These are phyloP conservation scores for Phytophthora constricta DNA, from an alignment of 352 stramenopile genomes.

Conservation along the genomic window DNA sequence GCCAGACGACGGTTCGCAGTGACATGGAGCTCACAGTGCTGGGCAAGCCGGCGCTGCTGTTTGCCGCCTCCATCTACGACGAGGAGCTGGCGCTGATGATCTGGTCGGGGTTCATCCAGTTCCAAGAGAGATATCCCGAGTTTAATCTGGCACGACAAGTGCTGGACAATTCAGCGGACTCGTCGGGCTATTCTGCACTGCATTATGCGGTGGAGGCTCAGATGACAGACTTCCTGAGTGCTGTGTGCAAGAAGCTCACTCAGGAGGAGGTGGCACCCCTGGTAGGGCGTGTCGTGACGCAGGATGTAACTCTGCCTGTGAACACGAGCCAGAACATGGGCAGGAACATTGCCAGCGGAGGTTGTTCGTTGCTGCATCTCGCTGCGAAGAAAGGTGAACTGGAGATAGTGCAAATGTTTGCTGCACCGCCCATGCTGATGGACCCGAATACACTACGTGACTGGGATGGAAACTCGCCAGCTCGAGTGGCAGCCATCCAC, in stretches of 20 bases:
- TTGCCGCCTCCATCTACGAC: constrained; percentile 86
- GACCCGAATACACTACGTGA: constrained; percentile 37
- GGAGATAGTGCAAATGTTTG: constrained; percentile 53
- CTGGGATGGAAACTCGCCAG: constrained; percentile 68
- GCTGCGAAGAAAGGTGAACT: constrained; percentile 67
- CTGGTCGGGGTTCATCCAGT: constrained; percentile 59
- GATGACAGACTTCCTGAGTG: constrained; percentile 57
- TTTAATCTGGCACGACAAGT: constrained; percentile 69
- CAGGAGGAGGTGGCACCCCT: constrained; percentile 26
- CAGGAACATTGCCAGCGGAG: constrained; percentile 77
- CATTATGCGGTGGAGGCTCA: constrained; percentile 83
- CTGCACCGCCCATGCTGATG: constrained; percentile 45
- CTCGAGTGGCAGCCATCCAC: constrained; percentile 59
- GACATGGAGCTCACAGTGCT: constrained; percentile 66
- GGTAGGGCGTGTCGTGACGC: constrained; percentile 41
- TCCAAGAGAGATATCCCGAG: constrained; percentile 43
- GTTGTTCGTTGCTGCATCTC: constrained; percentile 72
- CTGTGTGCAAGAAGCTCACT: constrained; percentile 36
- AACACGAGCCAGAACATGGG: constrained; percentile 65
- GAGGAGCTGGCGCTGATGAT: constrained; percentile 75
- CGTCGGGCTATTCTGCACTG: constrained; percentile 69
- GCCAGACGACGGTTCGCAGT: constrained; percentile 8
- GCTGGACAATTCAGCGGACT: constrained; percentile 74
- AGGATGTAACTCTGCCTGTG: constrained; percentile 75
- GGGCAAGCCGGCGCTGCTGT: constrained; percentile 81